Evolutionary conservation across 495 filamentous ascomycete genomes (phyloP).

Genomic region (Letharia lupina): DNA sequence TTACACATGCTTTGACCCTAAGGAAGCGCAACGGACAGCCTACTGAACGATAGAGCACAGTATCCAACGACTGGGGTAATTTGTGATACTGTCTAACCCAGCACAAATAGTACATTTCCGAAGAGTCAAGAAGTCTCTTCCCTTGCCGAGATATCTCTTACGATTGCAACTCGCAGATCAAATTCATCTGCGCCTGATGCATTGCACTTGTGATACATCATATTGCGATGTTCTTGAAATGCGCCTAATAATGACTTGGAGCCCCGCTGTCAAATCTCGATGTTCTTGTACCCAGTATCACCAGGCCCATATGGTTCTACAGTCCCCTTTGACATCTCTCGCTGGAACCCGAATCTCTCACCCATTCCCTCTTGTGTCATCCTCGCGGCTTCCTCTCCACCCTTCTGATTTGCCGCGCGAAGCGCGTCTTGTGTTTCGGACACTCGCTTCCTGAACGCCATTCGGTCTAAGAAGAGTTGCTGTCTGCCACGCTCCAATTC

Average conservation of each 20-base stretch:
- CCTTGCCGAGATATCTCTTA: neutral
- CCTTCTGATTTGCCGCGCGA: slow-evolving; percentile 49
- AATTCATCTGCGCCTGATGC: neutral
- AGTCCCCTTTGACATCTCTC: slow-evolving; percentile 37
- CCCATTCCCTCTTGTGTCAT: slow-evolving; percentile 43
- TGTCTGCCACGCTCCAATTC: slow-evolving; percentile 86
- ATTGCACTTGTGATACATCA: neutral
- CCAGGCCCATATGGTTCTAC: slow-evolving; percentile 61
- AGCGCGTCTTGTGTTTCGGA: slow-evolving; percentile 73
- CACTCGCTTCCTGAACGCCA: slow-evolving; percentile 82
- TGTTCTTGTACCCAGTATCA: slow-evolving; percentile 43
- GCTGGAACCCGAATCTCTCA: slow-evolving; percentile 56
- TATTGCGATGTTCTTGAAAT: neutral
- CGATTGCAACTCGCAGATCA: neutral
- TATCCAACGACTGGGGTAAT: neutral
- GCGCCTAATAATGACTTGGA: neutral
- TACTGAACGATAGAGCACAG: neutral
- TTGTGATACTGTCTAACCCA: neutral
- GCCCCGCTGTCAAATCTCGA: slow-evolving; percentile 36
- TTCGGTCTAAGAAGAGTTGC: slow-evolving; percentile 84
- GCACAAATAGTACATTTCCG: neutral
- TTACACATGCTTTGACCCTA: neutral
- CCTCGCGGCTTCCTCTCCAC: slow-evolving; percentile 52
- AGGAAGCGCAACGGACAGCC: neutral
- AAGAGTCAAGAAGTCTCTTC: neutral